Evolutionary conservation across 495 filamentous ascomycete genomes (phyloP), one percentile per base, ranked within the genome.

Genomic region (Cairneyella variabilis): DNA sequence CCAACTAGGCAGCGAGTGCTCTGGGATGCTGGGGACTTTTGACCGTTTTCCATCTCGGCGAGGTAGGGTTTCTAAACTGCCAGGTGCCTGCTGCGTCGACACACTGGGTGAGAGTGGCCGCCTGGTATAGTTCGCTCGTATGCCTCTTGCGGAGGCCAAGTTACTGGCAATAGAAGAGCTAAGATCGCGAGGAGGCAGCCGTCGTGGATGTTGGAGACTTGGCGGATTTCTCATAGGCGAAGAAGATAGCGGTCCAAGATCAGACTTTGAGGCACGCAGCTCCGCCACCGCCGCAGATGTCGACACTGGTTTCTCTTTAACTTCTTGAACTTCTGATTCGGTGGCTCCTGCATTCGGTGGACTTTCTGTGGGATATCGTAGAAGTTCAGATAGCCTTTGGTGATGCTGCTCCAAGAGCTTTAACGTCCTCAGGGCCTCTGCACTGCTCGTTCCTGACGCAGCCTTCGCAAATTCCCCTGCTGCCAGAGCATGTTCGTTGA

Each of bases 151-250:
- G 2, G 89, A 90, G 0, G 91, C 91, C 7, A 97, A 72, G 59
- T 96, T 95, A 64, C 83, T 96, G 30, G 90, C 92, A 50, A 96
- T 95, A 3, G 91, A 95, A 0, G 91, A 91, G 4, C 83, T 79
- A 27, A 85, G 68, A 48, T 90, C 89, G 39, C 84, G 82, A 58
- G 61, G 76, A 47, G 64, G 79, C 59, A 74, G 71, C 59, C 69
- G 85, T 63, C 58, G 74, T 64, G 66, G 72, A 64, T 65, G 73
- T 25, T 64, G 60, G 7, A 75, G 64, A 34, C 56, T 54, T 6
- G 60, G 56, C 5, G 59, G 55, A 25, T 64, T 73, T 52, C 76
- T 76, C 36, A 72, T 71, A 38, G 75, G 71, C 43, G 69, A 74
- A 18, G 56, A 67, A 60, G 53, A 62, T 53, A 62, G 68, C 30